Percentiles rank a stretch among this genome's conserved stretches.
These are phyloP conservation scores for Cyclocybe aegerita DNA, from an alignment of 768 basidiomycete genomes.

Conservation along the genomic window DNA sequence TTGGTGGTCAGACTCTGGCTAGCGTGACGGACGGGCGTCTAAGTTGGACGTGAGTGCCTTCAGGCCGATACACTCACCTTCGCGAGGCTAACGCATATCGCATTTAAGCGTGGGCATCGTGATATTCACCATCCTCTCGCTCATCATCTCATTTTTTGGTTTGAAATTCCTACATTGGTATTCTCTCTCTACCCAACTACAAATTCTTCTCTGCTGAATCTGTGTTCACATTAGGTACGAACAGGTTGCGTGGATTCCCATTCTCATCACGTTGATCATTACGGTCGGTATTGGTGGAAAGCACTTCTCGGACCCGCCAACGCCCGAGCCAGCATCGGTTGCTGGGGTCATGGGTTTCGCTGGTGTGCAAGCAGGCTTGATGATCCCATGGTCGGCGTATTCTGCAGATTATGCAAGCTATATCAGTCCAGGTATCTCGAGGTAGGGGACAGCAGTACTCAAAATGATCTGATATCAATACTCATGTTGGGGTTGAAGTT, in stretches of 20 bases:
- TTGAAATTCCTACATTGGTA: conserved; percentile 45
- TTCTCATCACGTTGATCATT: conserved; percentile 68
- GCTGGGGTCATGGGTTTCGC: conserved; percentile 58
- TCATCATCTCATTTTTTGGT: conserved; percentile 62
- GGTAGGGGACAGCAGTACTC: not conserved
- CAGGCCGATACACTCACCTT: not conserved
- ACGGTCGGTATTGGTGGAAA: conserved; percentile 69
- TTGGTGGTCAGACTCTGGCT: conserved; percentile 47
- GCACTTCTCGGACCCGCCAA: conserved; percentile 48
- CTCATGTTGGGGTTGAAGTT: conserved; percentile 29
- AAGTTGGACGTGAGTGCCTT: conserved; percentile 28
- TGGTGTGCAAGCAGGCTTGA: conserved; percentile 67
- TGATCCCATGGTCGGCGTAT: conserved; percentile 57
- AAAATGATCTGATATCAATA: not conserved
- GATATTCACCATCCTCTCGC: conserved; percentile 68
- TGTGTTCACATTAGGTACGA: conserved; percentile 48
- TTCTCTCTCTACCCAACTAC: not conserved
- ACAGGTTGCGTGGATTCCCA: conserved; percentile 73
- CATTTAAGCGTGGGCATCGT: conserved; percentile 70
- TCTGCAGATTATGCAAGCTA: conserved; percentile 76
- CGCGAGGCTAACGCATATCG: not conserved
- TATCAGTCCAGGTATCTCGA: conserved; percentile 25
- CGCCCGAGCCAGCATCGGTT: conserved; percentile 51
- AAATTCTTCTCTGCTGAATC: not conserved
- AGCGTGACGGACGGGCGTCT: conserved; percentile 25